Evolutionary conservation across 1,284 basidiomycete species (phyloP).

Genomic region (Cutaneotrichosporon sp.): DNA sequence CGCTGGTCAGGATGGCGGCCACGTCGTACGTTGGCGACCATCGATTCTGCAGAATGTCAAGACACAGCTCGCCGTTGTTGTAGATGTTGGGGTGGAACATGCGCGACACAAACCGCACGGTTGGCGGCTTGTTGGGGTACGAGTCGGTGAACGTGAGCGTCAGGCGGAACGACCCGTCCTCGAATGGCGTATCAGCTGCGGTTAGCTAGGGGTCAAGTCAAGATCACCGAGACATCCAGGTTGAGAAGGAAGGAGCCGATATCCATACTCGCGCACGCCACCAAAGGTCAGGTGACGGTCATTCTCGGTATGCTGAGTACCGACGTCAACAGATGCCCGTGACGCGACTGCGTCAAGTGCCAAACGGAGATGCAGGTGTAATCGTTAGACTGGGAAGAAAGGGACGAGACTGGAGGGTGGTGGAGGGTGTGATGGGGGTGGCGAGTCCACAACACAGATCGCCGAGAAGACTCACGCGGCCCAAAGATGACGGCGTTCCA

Average conservation of each 20-base stretch:
- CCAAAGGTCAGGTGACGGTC: not conserved
- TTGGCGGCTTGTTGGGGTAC: conserved; percentile 97
- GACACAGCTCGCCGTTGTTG: conserved; percentile 93
- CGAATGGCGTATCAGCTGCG: conserved; percentile 93
- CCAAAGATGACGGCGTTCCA: conserved; percentile 99
- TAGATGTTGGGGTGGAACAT: conserved; percentile 99
- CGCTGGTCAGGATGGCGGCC: conserved; percentile 92
- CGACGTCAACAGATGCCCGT: too few relatives aligned
- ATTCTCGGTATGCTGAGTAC: not conserved
- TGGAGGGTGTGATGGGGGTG: conserved; percentile 4
- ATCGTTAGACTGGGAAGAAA: not conserved
- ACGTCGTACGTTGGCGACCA: conserved; percentile 99
- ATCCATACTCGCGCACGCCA: conserved; percentile 5
- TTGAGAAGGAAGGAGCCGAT: not conserved
- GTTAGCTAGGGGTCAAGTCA: conserved; percentile 12
- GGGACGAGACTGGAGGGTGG: conserved; percentile 10
- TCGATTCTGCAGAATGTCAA: conserved; percentile 96
- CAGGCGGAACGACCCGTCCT: conserved; percentile 97
- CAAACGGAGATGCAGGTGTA: not conserved
- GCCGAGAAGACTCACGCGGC: conserved; percentile 65
- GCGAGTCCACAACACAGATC: not conserved
- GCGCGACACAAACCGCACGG: conserved; percentile 91
- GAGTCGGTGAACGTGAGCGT: conserved; percentile 94
- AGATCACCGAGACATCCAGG: not conserved
- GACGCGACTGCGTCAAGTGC: conserved; percentile 9